Evolutionary conservation across 768 basidiomycete genomes (phyloP), one percentile per base, ranked within the genome.

Genomic region (Psilocybe azurescens): DNA sequence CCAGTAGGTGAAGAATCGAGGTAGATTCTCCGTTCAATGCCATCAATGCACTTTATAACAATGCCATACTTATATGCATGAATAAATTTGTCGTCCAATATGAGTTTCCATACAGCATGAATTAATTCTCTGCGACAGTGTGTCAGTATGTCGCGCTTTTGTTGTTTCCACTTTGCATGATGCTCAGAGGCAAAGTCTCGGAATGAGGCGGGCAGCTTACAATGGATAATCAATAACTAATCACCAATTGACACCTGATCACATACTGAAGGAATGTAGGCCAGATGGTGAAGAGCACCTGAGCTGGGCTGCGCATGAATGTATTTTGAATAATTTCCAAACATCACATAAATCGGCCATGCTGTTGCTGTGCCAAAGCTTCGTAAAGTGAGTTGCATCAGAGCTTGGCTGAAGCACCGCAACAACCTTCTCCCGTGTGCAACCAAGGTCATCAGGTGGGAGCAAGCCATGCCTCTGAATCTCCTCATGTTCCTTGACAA

Each of bases 181-280:
- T 65, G 66, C 36, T 71, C 69, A 30, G 73, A 64, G 4, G 74
- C 50, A 18, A 58, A 60, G 44, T 64, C 61, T 29, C 63, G 51
- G 33, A 65, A 58, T 9, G 55, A 56, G 3, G 57, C 36, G 36
- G 72, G 70, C 0, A 72, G 70, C 54, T 56, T 5, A 16, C 24
- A 11, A 47, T 20, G n/a, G 5, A 20, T 38, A 33, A 30, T 29
- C n/a, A 30, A 53, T 29, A 8, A 3, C 30, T 16, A 18, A 53
- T 6, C 7, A 5, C 28, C 7, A 3, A 50, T 20, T 11, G 5
- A 13, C 24, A 33, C 9, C 11, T 16, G 9, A 28, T 3, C 7
- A 53, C 38, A 7, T 46, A 56, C 54, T 9, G 75, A 69, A 0
- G 78, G 79, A 36, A 84, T 74, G 64, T 82, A 83, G 7, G 77